These are phyloP conservation scores for Aquilaria yunnanensis DNA, from an alignment of 345 rosid species.

Conservation along the genomic window DNA sequence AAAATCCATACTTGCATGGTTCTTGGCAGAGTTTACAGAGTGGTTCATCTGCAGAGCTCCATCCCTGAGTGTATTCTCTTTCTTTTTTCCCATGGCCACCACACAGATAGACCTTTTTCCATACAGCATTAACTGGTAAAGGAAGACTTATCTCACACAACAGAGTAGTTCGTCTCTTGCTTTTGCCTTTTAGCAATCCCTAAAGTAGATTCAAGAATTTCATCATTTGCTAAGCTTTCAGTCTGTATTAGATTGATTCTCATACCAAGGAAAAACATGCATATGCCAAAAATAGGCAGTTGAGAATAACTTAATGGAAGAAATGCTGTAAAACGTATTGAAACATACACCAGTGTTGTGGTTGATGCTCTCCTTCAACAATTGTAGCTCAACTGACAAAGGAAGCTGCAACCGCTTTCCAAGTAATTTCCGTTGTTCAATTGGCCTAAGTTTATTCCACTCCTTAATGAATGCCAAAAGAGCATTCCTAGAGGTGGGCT, in stretches of 20 bases:
- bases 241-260: too few species aligned
- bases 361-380: constrained; percentile 69
- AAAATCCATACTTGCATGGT: constrained; percentile 58
- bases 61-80: constrained; percentile 76
- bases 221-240: too few species aligned
- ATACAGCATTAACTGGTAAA: constrained; percentile 68
- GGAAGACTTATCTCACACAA: constrained; percentile 55
- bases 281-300: neutral
- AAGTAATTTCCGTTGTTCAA: constrained; percentile 64
- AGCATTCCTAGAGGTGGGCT: constrained; percentile 39
- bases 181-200: constrained; percentile 90
- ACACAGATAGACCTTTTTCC: constrained; percentile 60
- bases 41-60: constrained; percentile 65
- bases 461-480: constrained; percentile 49
- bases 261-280: neutral
- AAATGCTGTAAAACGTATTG: neutral
- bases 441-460: constrained; percentile 79
- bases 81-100: constrained; percentile 51
- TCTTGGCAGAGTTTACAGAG: constrained; percentile 95
- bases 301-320: neutral
- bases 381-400: constrained; percentile 71
- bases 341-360: constrained; percentile 57
- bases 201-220: constrained; percentile 21
- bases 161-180: constrained; percentile 79
- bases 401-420: constrained; percentile 94